Evolutionary conservation across 495 filamentous ascomycete genomes (phyloP), one percentile per base, ranked within the genome.

Genomic region (Usnea hakonensis): DNA sequence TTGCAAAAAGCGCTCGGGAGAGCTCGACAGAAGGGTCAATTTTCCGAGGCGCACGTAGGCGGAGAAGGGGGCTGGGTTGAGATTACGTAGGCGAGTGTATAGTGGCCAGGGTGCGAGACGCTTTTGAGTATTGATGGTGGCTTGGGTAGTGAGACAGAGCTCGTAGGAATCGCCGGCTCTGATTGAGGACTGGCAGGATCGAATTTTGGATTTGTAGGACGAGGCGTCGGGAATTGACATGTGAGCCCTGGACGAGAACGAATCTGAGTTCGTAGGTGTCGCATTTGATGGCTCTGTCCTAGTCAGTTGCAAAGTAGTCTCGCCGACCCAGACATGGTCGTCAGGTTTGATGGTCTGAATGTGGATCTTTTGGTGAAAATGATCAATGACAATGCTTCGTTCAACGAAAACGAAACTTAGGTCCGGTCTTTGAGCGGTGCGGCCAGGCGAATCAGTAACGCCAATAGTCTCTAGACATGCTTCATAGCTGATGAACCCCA

Each of bases 401-500:
- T 89, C 86, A 8, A 91, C 82, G 81, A 90, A 94, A 23, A 83
- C 76, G 28, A 96, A 80, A 68, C 81, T 88, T 41, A 92, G 76
- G 73, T 96, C 93, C 0, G 90, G 85, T 44, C 23, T 28, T 1
- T 10, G 48, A 0, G 13, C 21, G 52, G 63, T n/a, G 68, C 64
- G 19, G 61, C 57, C 23, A 10, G 30, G 28, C 9, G 46, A 13
- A 58, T 68, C 62, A 0, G 69, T 58, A 28, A 90, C 75, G 37
- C 73, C 77, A 35, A 90, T 84, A 5, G 80, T 79, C 30, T 80
- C 71, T 1, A 97, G 77, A 0, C 91, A 90, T 55, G 91, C 80
- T 70, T 98, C 93, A 64, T 97, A 97, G 1, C 89, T 90, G 52
- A 91, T 87, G 68, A 88, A 96, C 0, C 94, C 94, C 72, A 97